phyloP scores from a whole-genome alignment of 202 grass and related monocot species.

The Zizania palustris region DNA sequence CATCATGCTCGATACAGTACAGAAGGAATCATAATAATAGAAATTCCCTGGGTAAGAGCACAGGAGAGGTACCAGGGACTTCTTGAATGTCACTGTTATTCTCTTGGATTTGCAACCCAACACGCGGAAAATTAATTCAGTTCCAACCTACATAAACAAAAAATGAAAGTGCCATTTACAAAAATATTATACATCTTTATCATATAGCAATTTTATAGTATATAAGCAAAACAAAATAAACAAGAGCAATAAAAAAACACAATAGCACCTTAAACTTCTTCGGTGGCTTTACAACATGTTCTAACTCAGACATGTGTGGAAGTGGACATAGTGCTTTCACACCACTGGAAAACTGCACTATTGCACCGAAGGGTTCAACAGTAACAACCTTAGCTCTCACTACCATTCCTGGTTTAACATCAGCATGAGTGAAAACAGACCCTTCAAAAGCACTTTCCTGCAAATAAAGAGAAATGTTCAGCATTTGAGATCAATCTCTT shows the following conservation, averaged over 20 bases:
- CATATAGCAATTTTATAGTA: slow-evolving; percentile 20
- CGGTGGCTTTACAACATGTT: slow-evolving; percentile 69
- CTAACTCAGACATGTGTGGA: slow-evolving; percentile 94
- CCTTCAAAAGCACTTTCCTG: slow-evolving; percentile 98
- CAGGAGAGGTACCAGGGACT: slow-evolving; percentile 70
- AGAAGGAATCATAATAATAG: slow-evolving; percentile 9
- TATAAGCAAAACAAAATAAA: slow-evolving; percentile 18
- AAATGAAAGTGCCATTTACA: slow-evolving; percentile 19
- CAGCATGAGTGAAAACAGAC: slow-evolving; percentile 96
- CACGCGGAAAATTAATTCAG: slow-evolving; percentile 86
- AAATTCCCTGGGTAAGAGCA: slow-evolving; percentile 16
- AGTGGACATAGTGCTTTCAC: slow-evolving; percentile 95
- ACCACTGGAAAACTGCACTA: slow-evolving; percentile 88
- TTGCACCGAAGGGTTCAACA: slow-evolving; percentile 73
- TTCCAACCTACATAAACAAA: slow-evolving; percentile 63
- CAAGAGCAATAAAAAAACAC: slow-evolving; percentile 9
- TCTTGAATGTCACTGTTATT: slow-evolving; percentile 96
- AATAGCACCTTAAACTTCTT: slow-evolving; percentile 94
- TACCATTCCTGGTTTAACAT: slow-evolving; percentile 96
- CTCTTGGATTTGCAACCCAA: slow-evolving; percentile 96
- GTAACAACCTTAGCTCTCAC: slow-evolving; percentile 80
- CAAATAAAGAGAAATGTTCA: slow-evolving; percentile 25
- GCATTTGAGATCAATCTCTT: slow-evolving; percentile 13
- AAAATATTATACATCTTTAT: slow-evolving; percentile 27
- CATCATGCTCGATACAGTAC: background rate